Conservation (phyloP, 768 basidiomycete genomes). For the Nevesoporus exiguus region DNA sequence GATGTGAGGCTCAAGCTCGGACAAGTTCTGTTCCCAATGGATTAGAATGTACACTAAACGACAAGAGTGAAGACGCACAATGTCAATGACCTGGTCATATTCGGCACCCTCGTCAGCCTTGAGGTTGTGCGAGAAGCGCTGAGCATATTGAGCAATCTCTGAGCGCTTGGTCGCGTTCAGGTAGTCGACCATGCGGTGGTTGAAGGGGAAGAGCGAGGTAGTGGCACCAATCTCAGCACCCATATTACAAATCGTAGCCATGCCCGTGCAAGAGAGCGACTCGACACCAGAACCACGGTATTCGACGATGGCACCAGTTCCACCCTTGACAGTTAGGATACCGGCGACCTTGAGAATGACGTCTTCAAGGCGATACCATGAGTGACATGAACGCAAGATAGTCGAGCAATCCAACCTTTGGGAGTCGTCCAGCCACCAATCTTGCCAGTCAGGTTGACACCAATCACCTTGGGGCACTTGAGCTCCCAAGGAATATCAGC, state of each 20-base stretch:
- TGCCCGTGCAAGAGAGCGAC: conserved; percentile 95
- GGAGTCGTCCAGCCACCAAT: conserved; percentile 97
- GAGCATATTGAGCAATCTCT: conserved; percentile 85
- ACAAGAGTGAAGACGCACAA: conserved; percentile 47
- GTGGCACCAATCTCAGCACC: conserved; percentile 99
- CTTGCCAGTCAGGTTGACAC: conserved; percentile 94
- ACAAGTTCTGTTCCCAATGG: conserved; percentile 65
- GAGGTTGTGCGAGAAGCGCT: conserved; percentile 87
- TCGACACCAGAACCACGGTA: conserved; percentile 95
- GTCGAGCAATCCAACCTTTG: conserved; percentile 58
- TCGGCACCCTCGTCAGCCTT: conserved; percentile 83
- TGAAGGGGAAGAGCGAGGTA: conserved; percentile 98
- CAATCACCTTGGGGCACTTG: conserved; percentile 99
- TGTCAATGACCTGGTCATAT: conserved; percentile 92
- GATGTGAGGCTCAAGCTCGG: conserved; percentile 97
- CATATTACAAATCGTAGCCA: conserved; percentile 99
- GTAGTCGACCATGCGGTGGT: conserved; percentile 90
- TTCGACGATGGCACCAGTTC: conserved; percentile 98
- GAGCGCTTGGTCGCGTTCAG: conserved; percentile 91
- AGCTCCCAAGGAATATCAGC: conserved; percentile 98
- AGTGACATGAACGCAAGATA: background rate
- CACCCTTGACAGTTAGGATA: conserved; percentile 98
- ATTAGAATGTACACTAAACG: background rate
- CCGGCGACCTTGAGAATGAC: conserved; percentile 99
- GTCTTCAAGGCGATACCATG: conserved; percentile 44